Percentiles rank a stretch among this genome's conserved stretches.
phyloP scores from a whole-genome alignment of 2,329 filamentous ascomycete genomes.

The Arthroderma sp. region DNA sequence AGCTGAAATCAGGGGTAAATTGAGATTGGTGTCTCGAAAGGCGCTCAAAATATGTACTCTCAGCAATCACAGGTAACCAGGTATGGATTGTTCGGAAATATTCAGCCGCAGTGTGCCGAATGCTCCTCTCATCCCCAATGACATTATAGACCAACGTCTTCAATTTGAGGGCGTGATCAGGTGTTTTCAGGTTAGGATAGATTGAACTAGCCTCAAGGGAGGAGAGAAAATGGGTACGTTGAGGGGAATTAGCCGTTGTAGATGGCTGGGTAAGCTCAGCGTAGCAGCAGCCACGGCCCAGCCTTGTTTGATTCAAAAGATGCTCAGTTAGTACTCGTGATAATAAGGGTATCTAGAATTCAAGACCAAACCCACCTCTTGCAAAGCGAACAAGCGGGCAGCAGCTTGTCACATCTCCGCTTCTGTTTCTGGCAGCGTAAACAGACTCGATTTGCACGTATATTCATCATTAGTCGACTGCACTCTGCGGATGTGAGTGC shows the following conservation, averaged over 20 bases:
- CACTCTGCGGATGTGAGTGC: background rate
- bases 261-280: background rate
- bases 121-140: background rate
- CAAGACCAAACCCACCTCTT: slow-evolving; percentile 11
- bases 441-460: slow-evolving; percentile 26
- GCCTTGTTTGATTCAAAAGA: no score
- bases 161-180: background rate
- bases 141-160: background rate
- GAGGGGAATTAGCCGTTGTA: background rate
- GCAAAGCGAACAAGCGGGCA: slow-evolving; percentile 36
- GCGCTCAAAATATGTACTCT: slow-evolving; percentile 1
- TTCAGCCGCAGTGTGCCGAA: slow-evolving; percentile 12
- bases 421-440: slow-evolving; percentile 34
- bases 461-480: background rate
- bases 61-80: slow-evolving; percentile 16
- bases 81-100: slow-evolving; percentile 15
- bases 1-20: background rate
- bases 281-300: background rate
- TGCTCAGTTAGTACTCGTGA: no score
- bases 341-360: background rate
- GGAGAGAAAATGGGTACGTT: background rate
- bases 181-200: background rate
- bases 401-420: slow-evolving; percentile 37
- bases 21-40: background rate
- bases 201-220: background rate